Base-by-base conservation (phyloP, 805 yeast genomes). In the Lipomyces sp. region DNA sequence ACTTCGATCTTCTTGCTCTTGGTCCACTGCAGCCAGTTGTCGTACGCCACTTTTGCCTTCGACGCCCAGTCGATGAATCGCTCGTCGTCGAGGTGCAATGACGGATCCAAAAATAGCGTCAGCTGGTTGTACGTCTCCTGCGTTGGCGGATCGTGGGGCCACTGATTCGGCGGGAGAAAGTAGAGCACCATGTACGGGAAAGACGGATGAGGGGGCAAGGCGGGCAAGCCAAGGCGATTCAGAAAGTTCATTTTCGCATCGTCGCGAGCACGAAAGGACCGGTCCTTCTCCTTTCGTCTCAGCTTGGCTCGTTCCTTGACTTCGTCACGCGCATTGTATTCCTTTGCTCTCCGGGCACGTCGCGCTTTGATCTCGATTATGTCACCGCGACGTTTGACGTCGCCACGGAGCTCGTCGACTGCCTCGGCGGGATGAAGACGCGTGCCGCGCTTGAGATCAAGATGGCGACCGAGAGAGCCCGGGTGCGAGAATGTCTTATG, bases 401-500 rank as follows among this genome's bases (percentile, higher is more conserved):
- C 70, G 0, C 73, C 68, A 28, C 84, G 61, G 36, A 80, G 56
- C 43, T 60, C 61, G 13, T 73, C 76, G 14, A 81, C 77, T 36
- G 71, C 68, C 2, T 72, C 77, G 1, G 67, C 61, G 0, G 84
- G 84, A 55, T 81, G 85, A 14, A 65, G 47, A 1, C 69, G 61
- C 8, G 80, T 72, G 1, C 84, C 85, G 47, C 77, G 76, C 53
- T 78, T 74, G 39, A 70, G 63, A 58, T 81, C 84, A 38, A 81
- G 62, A 62, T 81, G 85, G 32, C 85, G 68, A 1, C 84, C 84
- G 49, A 79, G 67, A 0, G 82, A 77, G 1, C 84, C 83, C 5
- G 80, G 77, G 52, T 78, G 79, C 2, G 80, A 72, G 62, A 80
- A 81, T 1, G 74, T 68, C 50, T 73, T 70, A 1, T 76, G 76